Percentiles rank a stretch among this genome's conserved stretches.
Evolutionary conservation across 1,139 yeast species (phyloP).

Genomic region (Zygoascus meyerae): DNA sequence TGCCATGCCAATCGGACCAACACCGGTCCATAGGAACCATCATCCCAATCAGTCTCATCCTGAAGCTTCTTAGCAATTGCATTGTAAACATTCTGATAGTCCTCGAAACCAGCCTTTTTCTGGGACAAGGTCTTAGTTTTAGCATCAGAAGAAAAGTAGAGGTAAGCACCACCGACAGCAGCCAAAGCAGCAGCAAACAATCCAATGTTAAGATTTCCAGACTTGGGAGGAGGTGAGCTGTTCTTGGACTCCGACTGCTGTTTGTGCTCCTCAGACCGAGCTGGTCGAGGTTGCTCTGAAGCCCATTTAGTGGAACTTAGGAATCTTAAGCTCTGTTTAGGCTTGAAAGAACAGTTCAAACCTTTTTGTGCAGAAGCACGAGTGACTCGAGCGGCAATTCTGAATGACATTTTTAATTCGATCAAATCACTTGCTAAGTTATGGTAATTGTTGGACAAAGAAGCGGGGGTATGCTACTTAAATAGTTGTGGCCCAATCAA

Average conservation of each 20-base stretch:
- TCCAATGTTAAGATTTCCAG: conserved; percentile 9
- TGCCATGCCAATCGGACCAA: conserved; percentile 75
- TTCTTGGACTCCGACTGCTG: conserved; percentile 7
- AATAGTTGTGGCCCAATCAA: too few relatives aligned
- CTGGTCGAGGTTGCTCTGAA: too few relatives aligned
- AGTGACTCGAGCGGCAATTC: too few relatives aligned
- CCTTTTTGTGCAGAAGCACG: too few relatives aligned
- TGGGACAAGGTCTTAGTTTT: conserved; percentile 18
- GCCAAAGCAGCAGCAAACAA: conserved; percentile 18
- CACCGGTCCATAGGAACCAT: conserved; percentile 65
- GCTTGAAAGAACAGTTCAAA: too few relatives aligned
- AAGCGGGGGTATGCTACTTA: too few relatives aligned
- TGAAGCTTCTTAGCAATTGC: conserved; percentile 68
- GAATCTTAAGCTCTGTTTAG: too few relatives aligned
- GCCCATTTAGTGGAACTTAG: too few relatives aligned
- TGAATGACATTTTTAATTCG: too few relatives aligned
- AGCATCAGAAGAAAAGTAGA: conserved; percentile 19
- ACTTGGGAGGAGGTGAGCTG: background rate
- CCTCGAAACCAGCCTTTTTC: conserved; percentile 39
- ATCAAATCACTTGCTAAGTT: too few relatives aligned
- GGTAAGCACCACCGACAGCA: conserved; percentile 24
- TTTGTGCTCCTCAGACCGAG: background rate
- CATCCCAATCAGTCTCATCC: conserved; percentile 73
- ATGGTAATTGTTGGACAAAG: too few relatives aligned
- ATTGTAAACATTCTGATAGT: conserved; percentile 73